Percentiles rank a stretch among this genome's conserved stretches.
Evolutionary conservation across 805 yeast species (phyloP).

Genomic region (Kodamaea laetipori): DNA sequence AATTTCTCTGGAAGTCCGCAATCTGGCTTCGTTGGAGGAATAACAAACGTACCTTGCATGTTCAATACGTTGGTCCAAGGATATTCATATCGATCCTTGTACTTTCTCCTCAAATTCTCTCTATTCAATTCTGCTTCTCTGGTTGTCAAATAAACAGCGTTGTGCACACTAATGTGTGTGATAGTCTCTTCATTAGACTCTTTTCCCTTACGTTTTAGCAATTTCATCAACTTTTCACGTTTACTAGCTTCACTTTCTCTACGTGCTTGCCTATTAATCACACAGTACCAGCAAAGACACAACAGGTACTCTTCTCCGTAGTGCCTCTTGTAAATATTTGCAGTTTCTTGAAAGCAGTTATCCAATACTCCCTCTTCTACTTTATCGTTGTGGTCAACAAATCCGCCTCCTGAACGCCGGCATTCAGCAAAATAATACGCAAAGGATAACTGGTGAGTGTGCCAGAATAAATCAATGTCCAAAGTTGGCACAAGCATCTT

Average conservation of each 20-base stretch:
- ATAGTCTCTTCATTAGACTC: neutral
- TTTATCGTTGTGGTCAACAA: constrained; percentile 13
- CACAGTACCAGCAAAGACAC: constrained; percentile 18
- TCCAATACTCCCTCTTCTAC: constrained; percentile 10
- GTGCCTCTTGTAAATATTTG: constrained; percentile 11
- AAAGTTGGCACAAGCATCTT: constrained; percentile 26
- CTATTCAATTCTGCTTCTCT: neutral
- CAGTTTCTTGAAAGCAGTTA: constrained; percentile 14
- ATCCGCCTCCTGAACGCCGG: constrained; percentile 18
- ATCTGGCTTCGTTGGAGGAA: constrained; percentile 15
- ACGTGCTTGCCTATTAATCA: neutral
- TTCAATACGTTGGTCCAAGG: constrained; percentile 4
- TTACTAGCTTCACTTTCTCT: too few relatives aligned
- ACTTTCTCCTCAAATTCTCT: neutral
- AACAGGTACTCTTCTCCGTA: constrained; percentile 15
- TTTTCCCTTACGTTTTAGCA: constrained; percentile 3
- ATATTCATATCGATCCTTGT: neutral
- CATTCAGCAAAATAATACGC: constrained; percentile 19
- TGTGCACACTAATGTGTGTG: constrained; percentile 11
- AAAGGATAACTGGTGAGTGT: constrained; percentile 27
- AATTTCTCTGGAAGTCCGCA: neutral
- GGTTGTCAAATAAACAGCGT: constrained; percentile 4
- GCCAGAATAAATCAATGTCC: constrained; percentile 33
- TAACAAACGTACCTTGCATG: constrained; percentile 12
- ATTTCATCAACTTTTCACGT: neutral